phyloP scores from a whole-genome alignment of 352 stramenopile genomes.

The Phytophthora tentaculata region DNA sequence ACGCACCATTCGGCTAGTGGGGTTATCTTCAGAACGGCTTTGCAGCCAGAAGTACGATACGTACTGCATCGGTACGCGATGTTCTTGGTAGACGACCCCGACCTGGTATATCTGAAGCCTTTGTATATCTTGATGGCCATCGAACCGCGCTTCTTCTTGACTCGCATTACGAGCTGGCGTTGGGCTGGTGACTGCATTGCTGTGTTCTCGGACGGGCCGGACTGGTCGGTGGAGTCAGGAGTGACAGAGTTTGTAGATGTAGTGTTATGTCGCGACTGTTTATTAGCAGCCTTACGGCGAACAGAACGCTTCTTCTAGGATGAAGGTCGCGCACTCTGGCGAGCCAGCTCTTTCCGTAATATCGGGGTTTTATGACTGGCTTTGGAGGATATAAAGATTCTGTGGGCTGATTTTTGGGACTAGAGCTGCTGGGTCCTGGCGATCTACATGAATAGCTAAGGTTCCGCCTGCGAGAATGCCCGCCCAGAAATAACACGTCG shows the following conservation, averaged over 20 bases:
- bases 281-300: background rate
- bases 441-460: background rate
- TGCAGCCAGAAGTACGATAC: background rate
- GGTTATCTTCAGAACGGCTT: slow-evolving; percentile 1
- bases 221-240: background rate
- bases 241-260: background rate
- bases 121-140: background rate
- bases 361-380: background rate
- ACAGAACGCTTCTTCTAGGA: background rate
- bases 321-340: background rate
- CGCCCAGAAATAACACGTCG: background rate
- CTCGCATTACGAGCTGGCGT: too few species aligned
- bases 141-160: background rate
- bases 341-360: background rate
- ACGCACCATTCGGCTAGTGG: background rate
- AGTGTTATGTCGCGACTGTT: background rate
- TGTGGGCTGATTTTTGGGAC: background rate
- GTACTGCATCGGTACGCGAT: background rate
- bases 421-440: background rate
- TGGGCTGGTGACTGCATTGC: background rate
- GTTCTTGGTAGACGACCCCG: background rate
- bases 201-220: background rate
- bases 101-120: background rate
- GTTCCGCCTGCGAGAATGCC: background rate
- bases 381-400: background rate